Base-by-base conservation (phyloP, 1,139 yeast genomes). In the Blastobotrys aristatus region DNA sequence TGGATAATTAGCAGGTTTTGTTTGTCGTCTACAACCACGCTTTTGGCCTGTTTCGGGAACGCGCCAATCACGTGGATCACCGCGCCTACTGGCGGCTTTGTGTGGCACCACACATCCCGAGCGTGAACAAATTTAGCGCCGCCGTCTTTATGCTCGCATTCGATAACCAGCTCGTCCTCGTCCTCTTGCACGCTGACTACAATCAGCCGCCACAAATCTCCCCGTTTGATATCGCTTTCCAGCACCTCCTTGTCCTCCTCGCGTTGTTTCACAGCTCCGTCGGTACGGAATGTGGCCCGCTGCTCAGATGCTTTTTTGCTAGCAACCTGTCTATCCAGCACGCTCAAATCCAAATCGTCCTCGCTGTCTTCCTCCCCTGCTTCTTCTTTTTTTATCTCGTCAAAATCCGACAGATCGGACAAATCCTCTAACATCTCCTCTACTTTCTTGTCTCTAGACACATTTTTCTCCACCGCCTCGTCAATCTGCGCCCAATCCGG, bases 1-100 rank as follows among this genome's bases (percentile, higher is more conserved):
- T 86, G 79, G 75, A 94, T 75, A 21, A 92, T 75, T 32, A 90
- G 65, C 22, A 89, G 63, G 56, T 84, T 81, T 41, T 74, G 75
- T 27, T 74, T 67, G 33, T 69, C 65, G 52, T 84, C 87, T 3
- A 85, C 75, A 11, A 60, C 47, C 8, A 72, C 57, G 5, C 44
- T 46, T n/a, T 50, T 44, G 18, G 51, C 39, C 1, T 34, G 32
- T 13, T 43, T 42, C 24, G 53, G 54, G 33, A 47, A 54, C 2
- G 50, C 50, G 16, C 69, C 69, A 24, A 68, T 55, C n/a, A 69
- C 53, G 43, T 70, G 68, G n/a, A 70, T 44, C 70, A 63, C 26
- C 68, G 67, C 69, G 7, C 62, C 63, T 4, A 42, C 51, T 10
- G 42, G 44, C 1, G 62, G 62, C 1, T 41, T 38, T 6, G 55